phyloP scores from a whole-genome alignment of 1,284 basidiomycete species.

The Fomitopsis pinicola region DNA sequence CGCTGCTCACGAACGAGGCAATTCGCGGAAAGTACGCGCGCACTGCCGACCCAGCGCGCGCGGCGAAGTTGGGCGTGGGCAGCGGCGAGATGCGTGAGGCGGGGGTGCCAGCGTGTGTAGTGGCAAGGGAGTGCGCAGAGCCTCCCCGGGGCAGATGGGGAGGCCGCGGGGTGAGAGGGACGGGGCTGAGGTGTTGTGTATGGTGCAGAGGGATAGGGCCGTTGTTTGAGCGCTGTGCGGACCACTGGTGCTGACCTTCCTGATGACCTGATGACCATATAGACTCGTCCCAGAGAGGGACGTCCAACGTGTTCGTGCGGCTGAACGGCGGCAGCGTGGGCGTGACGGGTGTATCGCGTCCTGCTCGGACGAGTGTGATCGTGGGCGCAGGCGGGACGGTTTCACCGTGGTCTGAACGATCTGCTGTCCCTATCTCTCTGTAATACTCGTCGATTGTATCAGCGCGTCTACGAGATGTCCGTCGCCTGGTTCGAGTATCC shows the following conservation, averaged over 20 bases:
- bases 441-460: conserved; percentile 1
- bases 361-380: conserved; percentile 17
- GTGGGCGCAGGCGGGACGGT: conserved; percentile 12
- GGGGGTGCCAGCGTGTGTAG: conserved; percentile 1
- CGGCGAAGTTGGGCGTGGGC: conserved; percentile 17
- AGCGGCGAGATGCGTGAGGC: conserved; percentile 11
- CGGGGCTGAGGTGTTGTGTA: conserved; percentile 11
- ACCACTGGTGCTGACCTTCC: neutral
- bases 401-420: conserved; percentile 13
- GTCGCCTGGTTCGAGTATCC: neutral
- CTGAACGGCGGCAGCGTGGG: neutral
- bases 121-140: conserved; percentile 7
- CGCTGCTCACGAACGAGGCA: conserved; percentile 6
- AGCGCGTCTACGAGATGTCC: neutral
- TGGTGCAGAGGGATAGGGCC: neutral
- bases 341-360: neutral
- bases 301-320: neutral
- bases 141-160: conserved; percentile 4
- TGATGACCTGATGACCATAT: neutral
- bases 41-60: conserved; percentile 1
- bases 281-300: neutral
- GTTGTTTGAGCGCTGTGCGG: neutral
- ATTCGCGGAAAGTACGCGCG: conserved; percentile 17
- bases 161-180: conserved; percentile 18
- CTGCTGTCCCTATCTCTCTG: conserved; percentile 8